Percentiles rank a stretch among this genome's conserved stretches.
phyloP scores from a whole-genome alignment of 2,329 filamentous ascomycete species.

The Zasmidium cellare region DNA sequence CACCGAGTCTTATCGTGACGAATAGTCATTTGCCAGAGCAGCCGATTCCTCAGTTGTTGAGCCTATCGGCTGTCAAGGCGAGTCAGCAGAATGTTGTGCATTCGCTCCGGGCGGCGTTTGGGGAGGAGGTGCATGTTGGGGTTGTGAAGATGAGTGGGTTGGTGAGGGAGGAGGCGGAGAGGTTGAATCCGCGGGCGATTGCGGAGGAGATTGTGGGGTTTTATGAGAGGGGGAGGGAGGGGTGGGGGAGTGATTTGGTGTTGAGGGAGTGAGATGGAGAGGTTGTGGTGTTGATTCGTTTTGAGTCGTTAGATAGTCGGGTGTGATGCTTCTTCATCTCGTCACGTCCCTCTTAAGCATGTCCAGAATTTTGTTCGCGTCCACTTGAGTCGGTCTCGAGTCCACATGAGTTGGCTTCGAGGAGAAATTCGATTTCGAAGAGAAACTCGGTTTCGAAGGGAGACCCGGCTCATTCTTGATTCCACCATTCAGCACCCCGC shows the following conservation, averaged over 20 bases:
- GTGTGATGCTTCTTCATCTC: constrained; percentile 13
- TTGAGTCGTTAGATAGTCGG: too few relatives aligned
- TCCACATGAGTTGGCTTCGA: too few relatives aligned
- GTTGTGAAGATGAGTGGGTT: constrained; percentile 10
- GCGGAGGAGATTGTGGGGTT: constrained; percentile 9
- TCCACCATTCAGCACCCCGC: constrained; percentile 7
- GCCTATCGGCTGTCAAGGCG: constrained; percentile 15
- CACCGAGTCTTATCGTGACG: constrained; percentile 11
- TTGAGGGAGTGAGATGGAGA: background rate
- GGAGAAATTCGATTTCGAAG: too few relatives aligned
- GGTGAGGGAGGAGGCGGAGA: constrained; percentile 5
- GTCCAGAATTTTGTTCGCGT: constrained; percentile 43
- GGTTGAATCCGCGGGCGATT: constrained; percentile 8
- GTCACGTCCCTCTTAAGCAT: constrained; percentile 46
- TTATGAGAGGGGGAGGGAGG: constrained; percentile 3
- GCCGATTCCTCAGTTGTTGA: constrained; percentile 3
- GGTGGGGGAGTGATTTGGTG: constrained; percentile 8
- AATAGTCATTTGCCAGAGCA: constrained; percentile 14
- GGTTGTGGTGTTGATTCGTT: too few relatives aligned
- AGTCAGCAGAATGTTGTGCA: constrained; percentile 15
- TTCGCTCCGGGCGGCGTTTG: constrained; percentile 8
- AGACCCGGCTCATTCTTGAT: background rate
- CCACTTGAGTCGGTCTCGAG: constrained; percentile 23
- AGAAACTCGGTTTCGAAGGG: too few relatives aligned
- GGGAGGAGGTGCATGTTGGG: constrained; percentile 11